phyloP scores from a whole-genome alignment of 2,329 filamentous ascomycete species.

The Emmonsia crescens region DNA sequence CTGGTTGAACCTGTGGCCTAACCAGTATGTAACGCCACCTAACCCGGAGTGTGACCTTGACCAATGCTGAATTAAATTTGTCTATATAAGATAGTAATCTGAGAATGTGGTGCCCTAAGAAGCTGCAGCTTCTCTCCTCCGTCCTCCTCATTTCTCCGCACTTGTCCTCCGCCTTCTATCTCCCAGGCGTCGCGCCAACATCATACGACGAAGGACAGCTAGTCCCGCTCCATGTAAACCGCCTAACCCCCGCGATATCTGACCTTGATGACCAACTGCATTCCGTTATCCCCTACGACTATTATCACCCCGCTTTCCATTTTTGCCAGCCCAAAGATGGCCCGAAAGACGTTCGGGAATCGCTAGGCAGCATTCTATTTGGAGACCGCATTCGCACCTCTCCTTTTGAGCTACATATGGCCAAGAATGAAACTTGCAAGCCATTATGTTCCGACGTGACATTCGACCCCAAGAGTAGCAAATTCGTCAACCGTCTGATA shows the following conservation, averaged over 20 bases:
- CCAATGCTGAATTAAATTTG: not conserved
- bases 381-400: conserved; percentile 97
- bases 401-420: conserved; percentile 82
- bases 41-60: not conserved
- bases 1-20: not conserved
- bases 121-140: conserved; percentile 20
- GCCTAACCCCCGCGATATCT: conserved; percentile 74
- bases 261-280: conserved; percentile 68
- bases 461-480: conserved; percentile 53
- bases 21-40: not conserved
- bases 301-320: conserved; percentile 79
- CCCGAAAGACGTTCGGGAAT: conserved; percentile 71
- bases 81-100: conserved; percentile 7
- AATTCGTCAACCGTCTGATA: conserved; percentile 77
- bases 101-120: conserved; percentile 28
- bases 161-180: conserved; percentile 66
- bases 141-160: conserved; percentile 24
- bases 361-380: conserved; percentile 89
- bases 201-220: conserved; percentile 71
- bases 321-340: conserved; percentile 76
- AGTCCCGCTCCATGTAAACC: conserved; percentile 87
- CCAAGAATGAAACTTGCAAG: conserved; percentile 77
- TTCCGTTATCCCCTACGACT: conserved; percentile 92
- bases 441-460: conserved; percentile 59
- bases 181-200: conserved; percentile 88